These are phyloP conservation scores for Fraxinus angustifolia DNA, from an alignment of 305 asterid species.

Conservation along the genomic window DNA sequence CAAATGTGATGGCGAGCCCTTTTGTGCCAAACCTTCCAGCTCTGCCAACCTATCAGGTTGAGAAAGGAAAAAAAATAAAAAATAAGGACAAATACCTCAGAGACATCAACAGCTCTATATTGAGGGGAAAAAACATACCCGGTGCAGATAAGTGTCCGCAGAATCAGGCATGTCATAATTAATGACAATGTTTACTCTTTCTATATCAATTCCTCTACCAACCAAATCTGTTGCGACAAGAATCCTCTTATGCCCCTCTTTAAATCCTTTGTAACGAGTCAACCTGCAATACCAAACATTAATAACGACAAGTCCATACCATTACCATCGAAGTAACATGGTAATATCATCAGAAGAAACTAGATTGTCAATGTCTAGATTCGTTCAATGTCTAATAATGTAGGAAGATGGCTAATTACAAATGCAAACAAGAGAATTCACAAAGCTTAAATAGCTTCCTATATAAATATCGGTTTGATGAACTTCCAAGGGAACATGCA, in stretches of 20 bases:
- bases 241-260: conserved; percentile 88
- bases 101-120: not conserved
- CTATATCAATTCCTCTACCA: conserved; percentile 92
- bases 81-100: not conserved
- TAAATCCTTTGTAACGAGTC: conserved; percentile 79
- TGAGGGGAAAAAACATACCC: conserved; percentile 41
- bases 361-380: not conserved
- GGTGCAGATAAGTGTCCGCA: conserved; percentile 82
- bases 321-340: not conserved
- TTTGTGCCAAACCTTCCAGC: conserved; percentile 93
- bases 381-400: not conserved
- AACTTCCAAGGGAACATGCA: not conserved
- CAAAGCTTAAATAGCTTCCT: not conserved
- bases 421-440: not conserved
- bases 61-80: not conserved
- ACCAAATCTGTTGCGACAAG: conserved; percentile 90
- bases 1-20: conserved; percentile 87
- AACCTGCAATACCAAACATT: conserved; percentile 35
- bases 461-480: not conserved
- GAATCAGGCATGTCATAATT: conserved; percentile 96
- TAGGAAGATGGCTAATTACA: not conserved
- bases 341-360: not conserved
- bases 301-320: not conserved
- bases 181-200: conserved; percentile 81
- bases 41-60: conserved; percentile 60